phyloP scores from a whole-genome alignment of 2,329 filamentous ascomycete genomes.

The Pseudopyrenochaeta lycopersici region DNA sequence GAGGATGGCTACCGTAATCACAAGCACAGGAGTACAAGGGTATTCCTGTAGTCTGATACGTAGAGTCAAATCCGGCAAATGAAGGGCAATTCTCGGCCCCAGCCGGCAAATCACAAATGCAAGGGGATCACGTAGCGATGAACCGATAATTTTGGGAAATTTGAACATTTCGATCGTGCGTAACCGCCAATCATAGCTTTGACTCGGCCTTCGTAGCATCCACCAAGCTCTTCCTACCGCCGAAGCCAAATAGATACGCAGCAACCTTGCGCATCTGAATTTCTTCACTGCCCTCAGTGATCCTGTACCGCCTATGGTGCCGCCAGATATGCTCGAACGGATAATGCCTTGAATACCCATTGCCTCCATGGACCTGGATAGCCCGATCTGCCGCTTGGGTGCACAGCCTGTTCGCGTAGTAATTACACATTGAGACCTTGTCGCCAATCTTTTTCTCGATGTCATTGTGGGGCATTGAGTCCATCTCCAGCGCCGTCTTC shows the following conservation, averaged over 20 bases:
- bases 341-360: conserved; percentile 66
- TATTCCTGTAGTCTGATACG: not conserved
- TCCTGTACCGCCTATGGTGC: conserved; percentile 69
- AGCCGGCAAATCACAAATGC: not conserved
- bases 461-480: conserved; percentile 61
- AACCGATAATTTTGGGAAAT: not conserved
- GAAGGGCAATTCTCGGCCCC: conserved; percentile 1
- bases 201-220: conserved; percentile 42
- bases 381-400: conserved; percentile 69
- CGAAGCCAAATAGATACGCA: conserved; percentile 66
- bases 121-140: not conserved
- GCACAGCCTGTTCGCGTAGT: conserved; percentile 69
- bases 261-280: conserved; percentile 73
- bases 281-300: conserved; percentile 72
- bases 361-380: conserved; percentile 69
- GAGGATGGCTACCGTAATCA: not conserved
- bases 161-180: not conserved
- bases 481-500: conserved; percentile 70
- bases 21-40: not conserved
- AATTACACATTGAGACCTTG: conserved; percentile 73
- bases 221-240: conserved; percentile 53
- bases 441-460: conserved; percentile 68
- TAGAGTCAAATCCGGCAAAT: not conserved
- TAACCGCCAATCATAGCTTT: conserved; percentile 35
- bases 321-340: conserved; percentile 73